These are phyloP conservation scores for Trichoderma asperellum DNA, from an alignment of 2,329 filamentous ascomycete species.

Conservation along the genomic window DNA sequence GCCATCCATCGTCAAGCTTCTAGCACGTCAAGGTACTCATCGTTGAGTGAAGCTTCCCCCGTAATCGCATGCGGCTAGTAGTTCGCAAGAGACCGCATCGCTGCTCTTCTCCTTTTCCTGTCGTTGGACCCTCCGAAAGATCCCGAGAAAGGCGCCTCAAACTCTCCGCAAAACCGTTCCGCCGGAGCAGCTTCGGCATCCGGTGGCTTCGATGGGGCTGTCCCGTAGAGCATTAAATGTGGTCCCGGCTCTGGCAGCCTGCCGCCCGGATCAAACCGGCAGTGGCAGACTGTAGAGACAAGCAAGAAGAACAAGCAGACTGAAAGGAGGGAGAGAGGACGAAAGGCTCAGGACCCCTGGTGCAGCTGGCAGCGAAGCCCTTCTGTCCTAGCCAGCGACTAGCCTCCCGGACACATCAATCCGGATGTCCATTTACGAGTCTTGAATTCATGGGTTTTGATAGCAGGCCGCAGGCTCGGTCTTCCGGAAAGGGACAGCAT, in stretches of 20 bases:
- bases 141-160: slow-evolving; percentile 12
- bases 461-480: background rate
- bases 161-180: slow-evolving; percentile 15
- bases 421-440: background rate
- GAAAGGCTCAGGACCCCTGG: background rate
- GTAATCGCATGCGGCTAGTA: slow-evolving; percentile 3
- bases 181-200: slow-evolving; percentile 27
- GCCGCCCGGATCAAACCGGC: slow-evolving; percentile 23
- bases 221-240: background rate
- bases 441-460: background rate
- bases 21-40: background rate
- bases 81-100: background rate
- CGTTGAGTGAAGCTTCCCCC: background rate
- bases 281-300: background rate
- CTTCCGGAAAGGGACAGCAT: slow-evolving; percentile 12
- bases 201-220: slow-evolving; percentile 13
- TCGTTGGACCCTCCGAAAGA: slow-evolving; percentile 9
- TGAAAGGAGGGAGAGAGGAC: background rate
- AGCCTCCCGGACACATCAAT: background rate
- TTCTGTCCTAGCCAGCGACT: slow-evolving; percentile 1
- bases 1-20: background rate
- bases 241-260: background rate
- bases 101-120: background rate
- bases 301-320: too few species aligned
- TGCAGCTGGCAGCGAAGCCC: background rate